phyloP scores from a whole-genome alignment of 805 yeast genomes.

The Candida boleticola region DNA sequence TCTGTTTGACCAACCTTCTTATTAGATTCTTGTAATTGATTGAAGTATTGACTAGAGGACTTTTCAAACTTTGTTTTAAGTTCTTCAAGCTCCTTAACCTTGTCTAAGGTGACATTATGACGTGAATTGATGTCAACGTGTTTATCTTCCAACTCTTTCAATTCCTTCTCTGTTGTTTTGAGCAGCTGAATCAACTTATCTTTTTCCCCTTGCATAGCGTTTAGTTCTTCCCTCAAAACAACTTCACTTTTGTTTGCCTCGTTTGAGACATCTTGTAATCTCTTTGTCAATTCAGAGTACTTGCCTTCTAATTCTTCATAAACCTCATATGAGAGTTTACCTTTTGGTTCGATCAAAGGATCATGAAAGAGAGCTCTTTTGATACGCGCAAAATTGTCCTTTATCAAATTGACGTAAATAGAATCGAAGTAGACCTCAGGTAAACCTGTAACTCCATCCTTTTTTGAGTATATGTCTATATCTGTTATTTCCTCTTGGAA shows the following conservation, averaged over 20 bases:
- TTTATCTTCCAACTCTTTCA: slow-evolving; percentile 16
- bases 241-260: slow-evolving; percentile 17
- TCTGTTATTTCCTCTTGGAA: slow-evolving; percentile 43
- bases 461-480: slow-evolving; percentile 46
- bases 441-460: slow-evolving; percentile 74
- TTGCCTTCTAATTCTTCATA: slow-evolving; percentile 46
- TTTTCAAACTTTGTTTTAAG: slow-evolving; percentile 29
- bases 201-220: slow-evolving; percentile 11
- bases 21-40: slow-evolving; percentile 30
- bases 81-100: slow-evolving; percentile 23
- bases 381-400: slow-evolving; percentile 67
- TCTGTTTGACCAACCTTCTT: slow-evolving; percentile 23
- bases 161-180: slow-evolving; percentile 12
- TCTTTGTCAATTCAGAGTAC: slow-evolving; percentile 23
- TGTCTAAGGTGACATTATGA: slow-evolving; percentile 19
- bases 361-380: slow-evolving; percentile 68
- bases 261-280: slow-evolving; percentile 20
- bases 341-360: slow-evolving; percentile 71
- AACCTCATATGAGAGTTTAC: slow-evolving; percentile 61
- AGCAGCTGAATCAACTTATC: slow-evolving; percentile 15
- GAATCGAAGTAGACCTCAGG: slow-evolving; percentile 78
- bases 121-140: slow-evolving; percentile 18
- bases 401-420: slow-evolving; percentile 60
- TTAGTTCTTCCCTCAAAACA: slow-evolving; percentile 17
- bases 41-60: slow-evolving; percentile 24